A percentile compares a stretch with the other conserved stretches of the same genome.
phyloP scores from a whole-genome alignment of 2,329 filamentous ascomycete species.

The Alternaria arborescens region DNA sequence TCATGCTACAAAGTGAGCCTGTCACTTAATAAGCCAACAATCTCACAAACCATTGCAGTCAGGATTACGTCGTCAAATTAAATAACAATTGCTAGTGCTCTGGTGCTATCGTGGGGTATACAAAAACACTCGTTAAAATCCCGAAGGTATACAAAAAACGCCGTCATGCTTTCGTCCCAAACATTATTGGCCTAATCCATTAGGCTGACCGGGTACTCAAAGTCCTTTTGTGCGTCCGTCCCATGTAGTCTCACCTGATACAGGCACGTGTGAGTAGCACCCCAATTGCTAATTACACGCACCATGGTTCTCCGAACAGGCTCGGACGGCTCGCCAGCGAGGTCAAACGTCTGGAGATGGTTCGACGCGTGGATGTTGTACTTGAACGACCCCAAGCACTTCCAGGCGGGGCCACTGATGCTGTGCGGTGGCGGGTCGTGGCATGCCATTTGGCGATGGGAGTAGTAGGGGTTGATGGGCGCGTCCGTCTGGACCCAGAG shows the following conservation, averaged over 20 bases:
- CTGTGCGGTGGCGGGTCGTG: conserved; percentile 23
- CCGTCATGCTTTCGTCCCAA: conserved; percentile 12
- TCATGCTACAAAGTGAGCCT: background rate
- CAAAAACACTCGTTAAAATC: conserved; percentile 11
- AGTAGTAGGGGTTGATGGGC: conserved; percentile 30
- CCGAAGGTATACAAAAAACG: conserved; percentile 10
- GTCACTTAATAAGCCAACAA: background rate
- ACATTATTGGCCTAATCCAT: conserved; percentile 24
- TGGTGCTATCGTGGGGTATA: conserved; percentile 18
- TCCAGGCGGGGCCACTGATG: conserved; percentile 33
- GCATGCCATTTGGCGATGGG: conserved; percentile 21
- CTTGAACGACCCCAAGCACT: conserved; percentile 52
- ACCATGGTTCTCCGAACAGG: conserved; percentile 50
- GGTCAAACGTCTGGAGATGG: conserved; percentile 53
- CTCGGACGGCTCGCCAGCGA: conserved; percentile 41
- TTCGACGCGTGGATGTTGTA: conserved; percentile 55
- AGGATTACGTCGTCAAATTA: conserved; percentile 1
- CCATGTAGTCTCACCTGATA: conserved; percentile 58
- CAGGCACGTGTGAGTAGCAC: conserved; percentile 55
- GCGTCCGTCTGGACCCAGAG: conserved; percentile 54
- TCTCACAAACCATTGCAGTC: background rate
- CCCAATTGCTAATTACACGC: conserved; percentile 56
- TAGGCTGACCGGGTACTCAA: conserved; percentile 29
- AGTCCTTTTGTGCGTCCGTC: conserved; percentile 29
- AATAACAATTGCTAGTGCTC: conserved; percentile 15